Conservation (phyloP, 352 stramenopile genomes). For the Globisporangium mamillatum region DNA sequence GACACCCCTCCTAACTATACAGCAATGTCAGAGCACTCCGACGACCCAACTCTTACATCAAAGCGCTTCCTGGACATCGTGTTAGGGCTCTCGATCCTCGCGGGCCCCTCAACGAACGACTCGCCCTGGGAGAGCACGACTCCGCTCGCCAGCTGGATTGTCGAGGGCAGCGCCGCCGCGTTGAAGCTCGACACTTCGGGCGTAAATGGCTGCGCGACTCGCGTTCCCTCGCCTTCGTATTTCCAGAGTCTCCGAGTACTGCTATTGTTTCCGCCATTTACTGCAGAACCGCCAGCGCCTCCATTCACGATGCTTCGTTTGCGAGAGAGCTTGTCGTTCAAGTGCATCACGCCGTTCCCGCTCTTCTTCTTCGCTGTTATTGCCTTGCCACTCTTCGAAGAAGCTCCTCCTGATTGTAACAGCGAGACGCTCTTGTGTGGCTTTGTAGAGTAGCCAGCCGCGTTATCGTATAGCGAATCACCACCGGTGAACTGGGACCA, state of each 20-base stretch:
- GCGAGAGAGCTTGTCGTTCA: conserved; percentile 21
- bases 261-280: neutral
- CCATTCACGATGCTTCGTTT: conserved; percentile 5
- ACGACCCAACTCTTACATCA: conserved; percentile 29
- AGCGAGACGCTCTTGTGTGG: neutral
- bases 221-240: neutral
- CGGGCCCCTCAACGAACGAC: conserved; percentile 33
- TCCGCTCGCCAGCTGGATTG: conserved; percentile 34
- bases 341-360: conserved; percentile 6
- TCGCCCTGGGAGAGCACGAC: conserved; percentile 48
- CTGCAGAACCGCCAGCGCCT: neutral
- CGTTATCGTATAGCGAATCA: neutral
- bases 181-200: conserved; percentile 27
- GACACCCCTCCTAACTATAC: too few species aligned
- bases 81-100: conserved; percentile 32
- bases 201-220: conserved; percentile 15
- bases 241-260: conserved; percentile 5
- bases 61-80: conserved; percentile 75
- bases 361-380: conserved; percentile 4
- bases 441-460: neutral
- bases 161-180: conserved; percentile 18
- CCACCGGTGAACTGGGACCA: conserved; percentile 1
- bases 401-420: neutral
- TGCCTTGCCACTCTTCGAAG: neutral
- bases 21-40: too few species aligned